Evolutionary conservation across 2,329 filamentous ascomycete genomes (phyloP).

Genomic region (Epichloe gansuensis): DNA sequence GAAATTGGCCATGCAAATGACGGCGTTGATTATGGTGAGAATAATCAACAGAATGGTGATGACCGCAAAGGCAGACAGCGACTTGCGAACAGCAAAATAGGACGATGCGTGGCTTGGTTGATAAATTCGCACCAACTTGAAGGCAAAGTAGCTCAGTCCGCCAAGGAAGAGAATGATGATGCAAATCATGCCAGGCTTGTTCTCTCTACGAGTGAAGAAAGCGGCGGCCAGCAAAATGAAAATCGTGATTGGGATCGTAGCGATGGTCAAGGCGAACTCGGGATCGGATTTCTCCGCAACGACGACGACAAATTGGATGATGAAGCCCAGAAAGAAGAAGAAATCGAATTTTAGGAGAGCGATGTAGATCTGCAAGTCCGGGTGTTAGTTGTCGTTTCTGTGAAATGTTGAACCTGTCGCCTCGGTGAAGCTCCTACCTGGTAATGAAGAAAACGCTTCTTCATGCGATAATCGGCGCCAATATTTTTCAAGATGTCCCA

Average conservation of each 20-base stretch:
- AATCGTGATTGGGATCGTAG: conserved; percentile 84
- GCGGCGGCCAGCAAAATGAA: conserved; percentile 75
- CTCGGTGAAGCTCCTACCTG: conserved; percentile 50
- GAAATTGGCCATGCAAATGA: conserved; percentile 85
- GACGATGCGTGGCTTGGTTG: conserved; percentile 42
- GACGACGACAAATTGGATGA: conserved; percentile 92
- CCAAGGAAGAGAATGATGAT: conserved; percentile 82
- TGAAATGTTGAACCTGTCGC: neutral
- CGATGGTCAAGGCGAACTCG: conserved; percentile 79
- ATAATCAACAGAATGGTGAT: conserved; percentile 84
- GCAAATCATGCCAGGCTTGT: conserved; percentile 59
- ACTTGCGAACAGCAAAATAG: conserved; percentile 72
- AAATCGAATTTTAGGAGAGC: conserved; percentile 97
- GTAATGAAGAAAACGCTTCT: conserved; percentile 89
- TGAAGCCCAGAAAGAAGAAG: conserved; percentile 99
- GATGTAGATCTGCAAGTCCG: conserved; percentile 69
- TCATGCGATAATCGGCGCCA: conserved; percentile 91
- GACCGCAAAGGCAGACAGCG: conserved; percentile 84
- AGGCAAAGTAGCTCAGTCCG: conserved; percentile 88
- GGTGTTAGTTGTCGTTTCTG: neutral
- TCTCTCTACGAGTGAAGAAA: conserved; percentile 76
- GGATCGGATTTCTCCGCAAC: conserved; percentile 56
- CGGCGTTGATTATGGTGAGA: conserved; percentile 75
- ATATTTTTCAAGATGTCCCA: conserved; percentile 99
- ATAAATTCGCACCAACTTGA: conserved; percentile 97